These are phyloP conservation scores for Pholiota microspora DNA, from an alignment of 768 basidiomycete genomes.

Conservation along the genomic window DNA sequence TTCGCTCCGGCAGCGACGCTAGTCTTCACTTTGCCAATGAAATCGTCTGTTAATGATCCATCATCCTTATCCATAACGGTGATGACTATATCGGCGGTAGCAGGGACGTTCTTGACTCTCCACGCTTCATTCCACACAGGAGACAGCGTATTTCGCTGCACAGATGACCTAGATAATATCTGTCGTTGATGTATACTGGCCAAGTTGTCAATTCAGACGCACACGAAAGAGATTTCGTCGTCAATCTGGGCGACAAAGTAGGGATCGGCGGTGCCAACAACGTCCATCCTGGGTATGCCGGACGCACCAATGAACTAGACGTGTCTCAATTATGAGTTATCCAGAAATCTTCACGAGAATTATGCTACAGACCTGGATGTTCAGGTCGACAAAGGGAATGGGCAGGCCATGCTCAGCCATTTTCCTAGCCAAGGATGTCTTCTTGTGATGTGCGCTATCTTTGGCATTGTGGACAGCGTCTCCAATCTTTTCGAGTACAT, in stretches of 20 bases:
- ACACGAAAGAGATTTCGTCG: conserved; percentile 62
- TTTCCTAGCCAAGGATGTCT: conserved; percentile 27
- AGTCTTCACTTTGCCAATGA: conserved; percentile 61
- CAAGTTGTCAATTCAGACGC: conserved; percentile 20
- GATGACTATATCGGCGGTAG: conserved; percentile 55
- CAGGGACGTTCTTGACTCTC: conserved; percentile 72
- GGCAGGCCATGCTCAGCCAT: conserved; percentile 27
- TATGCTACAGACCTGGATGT: conserved; percentile 44
- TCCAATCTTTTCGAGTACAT: conserved; percentile 27
- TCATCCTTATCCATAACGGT: conserved; percentile 70
- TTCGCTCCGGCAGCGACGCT: conserved; percentile 54
- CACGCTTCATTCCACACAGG: conserved; percentile 81
- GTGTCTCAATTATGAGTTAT: background rate
- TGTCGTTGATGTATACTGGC: background rate
- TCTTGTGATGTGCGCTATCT: conserved; percentile 30
- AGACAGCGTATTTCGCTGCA: conserved; percentile 49
- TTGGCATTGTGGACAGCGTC: conserved; percentile 26
- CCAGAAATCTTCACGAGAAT: background rate
- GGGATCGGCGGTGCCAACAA: conserved; percentile 62
- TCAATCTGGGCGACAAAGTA: conserved; percentile 73
- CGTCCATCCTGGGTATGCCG: conserved; percentile 67
- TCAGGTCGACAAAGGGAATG: conserved; percentile 52
- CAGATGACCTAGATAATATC: conserved; percentile 53
- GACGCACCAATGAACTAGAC: conserved; percentile 69
- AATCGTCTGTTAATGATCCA: conserved; percentile 54